Evolutionary conservation across 2,329 filamentous ascomycete species (phyloP).

Genomic region (Ophiostoma australiae): DNA sequence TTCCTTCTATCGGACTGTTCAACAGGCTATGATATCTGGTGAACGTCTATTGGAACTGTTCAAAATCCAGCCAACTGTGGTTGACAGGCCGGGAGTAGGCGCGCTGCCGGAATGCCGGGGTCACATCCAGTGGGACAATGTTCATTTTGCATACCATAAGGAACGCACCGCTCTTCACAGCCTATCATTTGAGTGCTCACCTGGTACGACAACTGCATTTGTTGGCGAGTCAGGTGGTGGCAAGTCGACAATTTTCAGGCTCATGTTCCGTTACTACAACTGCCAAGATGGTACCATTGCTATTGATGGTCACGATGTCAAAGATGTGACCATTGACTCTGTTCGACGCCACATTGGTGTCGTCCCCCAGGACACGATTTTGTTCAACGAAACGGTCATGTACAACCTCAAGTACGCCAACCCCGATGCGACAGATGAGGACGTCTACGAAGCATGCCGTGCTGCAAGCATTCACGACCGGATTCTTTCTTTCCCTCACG

Average conservation of each 20-base stretch:
- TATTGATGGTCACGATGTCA: slow-evolving; percentile 78
- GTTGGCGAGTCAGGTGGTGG: slow-evolving; percentile 96
- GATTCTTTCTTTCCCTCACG: slow-evolving; percentile 49
- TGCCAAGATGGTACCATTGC: slow-evolving; percentile 71
- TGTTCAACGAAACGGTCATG: slow-evolving; percentile 52
- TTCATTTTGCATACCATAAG: slow-evolving; percentile 84
- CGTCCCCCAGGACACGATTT: slow-evolving; percentile 89
- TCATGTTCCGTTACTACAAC: slow-evolving; percentile 97
- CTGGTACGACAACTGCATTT: slow-evolving; percentile 90
- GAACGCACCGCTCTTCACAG: slow-evolving; percentile 80
- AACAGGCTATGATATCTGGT: slow-evolving; percentile 95
- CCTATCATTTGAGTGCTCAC: slow-evolving; percentile 76
- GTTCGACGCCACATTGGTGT: slow-evolving; percentile 87
- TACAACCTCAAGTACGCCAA: slow-evolving; percentile 53
- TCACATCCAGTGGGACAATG: slow-evolving; percentile 79
- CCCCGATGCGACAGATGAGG: slow-evolving; percentile 44
- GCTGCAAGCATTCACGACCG: slow-evolving; percentile 52
- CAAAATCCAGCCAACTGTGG: slow-evolving; percentile 88
- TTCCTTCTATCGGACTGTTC: slow-evolving; percentile 91
- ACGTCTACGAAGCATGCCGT: slow-evolving; percentile 48
- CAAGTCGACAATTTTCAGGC: slow-evolving; percentile 92
- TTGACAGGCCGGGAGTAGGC: slow-evolving; percentile 65
- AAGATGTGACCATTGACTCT: slow-evolving; percentile 88
- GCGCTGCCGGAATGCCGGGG: slow-evolving; percentile 66
- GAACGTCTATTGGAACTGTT: slow-evolving; percentile 93